Percentiles rank a stretch among this genome's conserved stretches.
Conservation (phyloP, 257 asterid genomes). For the Ocimum tenuiflorum region DNA sequence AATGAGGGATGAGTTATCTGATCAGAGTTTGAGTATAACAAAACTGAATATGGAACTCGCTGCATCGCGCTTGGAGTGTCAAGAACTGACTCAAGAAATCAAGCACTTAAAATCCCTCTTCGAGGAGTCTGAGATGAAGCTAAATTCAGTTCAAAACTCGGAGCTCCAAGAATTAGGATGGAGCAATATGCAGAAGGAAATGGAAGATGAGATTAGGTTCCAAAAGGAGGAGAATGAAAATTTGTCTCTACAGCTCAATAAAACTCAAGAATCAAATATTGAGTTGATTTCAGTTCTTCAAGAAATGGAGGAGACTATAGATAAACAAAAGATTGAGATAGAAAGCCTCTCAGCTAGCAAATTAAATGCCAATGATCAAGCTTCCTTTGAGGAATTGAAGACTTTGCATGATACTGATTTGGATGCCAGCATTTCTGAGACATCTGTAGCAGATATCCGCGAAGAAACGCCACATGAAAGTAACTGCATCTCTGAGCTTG, state of each 20-base stretch:
- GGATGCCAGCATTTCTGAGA: neutral
- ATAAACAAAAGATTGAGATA: slow-evolving; percentile 33
- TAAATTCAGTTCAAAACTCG: slow-evolving; percentile 1
- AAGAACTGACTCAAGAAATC: slow-evolving; percentile 26
- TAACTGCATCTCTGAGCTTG: slow-evolving; percentile 10
- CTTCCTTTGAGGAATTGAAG: neutral
- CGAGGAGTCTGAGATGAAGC: slow-evolving; percentile 23
- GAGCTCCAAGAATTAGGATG: slow-evolving; percentile 14
- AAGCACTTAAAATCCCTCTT: slow-evolving; percentile 23
- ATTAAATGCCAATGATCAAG: neutral
- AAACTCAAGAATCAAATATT: slow-evolving; percentile 43
- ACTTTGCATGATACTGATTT: neutral
- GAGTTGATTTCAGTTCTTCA: slow-evolving; percentile 39
- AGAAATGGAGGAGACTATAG: slow-evolving; percentile 44
- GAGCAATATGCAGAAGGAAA: slow-evolving; percentile 17
- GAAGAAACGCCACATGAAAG: neutral
- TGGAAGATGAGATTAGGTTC: slow-evolving; percentile 35
- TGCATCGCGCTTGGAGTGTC: slow-evolving; percentile 25
- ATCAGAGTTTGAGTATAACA: slow-evolving; percentile 19
- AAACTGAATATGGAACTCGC: slow-evolving; percentile 25
- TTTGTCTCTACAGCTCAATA: slow-evolving; percentile 27
- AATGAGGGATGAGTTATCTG: slow-evolving; percentile 32
- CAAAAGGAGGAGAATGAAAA: slow-evolving; percentile 27
- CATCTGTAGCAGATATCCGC: neutral
- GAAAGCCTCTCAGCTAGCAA: slow-evolving; percentile 16